Evolutionary conservation across 192 early-diverging fungal species (phyloP).

Genomic region (Coemansia sp.): DNA sequence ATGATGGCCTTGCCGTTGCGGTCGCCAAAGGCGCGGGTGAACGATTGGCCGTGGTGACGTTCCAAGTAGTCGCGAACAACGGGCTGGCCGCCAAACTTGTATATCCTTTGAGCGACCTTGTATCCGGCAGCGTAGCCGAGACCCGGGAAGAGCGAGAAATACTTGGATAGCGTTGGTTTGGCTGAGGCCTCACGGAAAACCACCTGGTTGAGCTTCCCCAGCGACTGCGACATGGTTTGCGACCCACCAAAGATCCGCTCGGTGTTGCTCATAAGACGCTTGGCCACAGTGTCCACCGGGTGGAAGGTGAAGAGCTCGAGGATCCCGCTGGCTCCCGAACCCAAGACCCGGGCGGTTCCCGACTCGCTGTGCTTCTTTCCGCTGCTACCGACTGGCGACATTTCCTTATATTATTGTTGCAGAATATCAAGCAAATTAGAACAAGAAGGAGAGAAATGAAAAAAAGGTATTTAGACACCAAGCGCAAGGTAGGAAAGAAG

Average conservation of each 20-base stretch:
- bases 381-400: conserved; percentile 51
- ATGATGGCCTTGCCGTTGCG: conserved; percentile 92
- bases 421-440: not conserved
- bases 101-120: conserved; percentile 95
- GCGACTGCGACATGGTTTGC: conserved; percentile 62
- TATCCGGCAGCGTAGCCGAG: conserved; percentile 97
- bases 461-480: not conserved
- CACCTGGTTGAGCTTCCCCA: conserved; percentile 74
- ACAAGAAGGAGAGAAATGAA: not conserved
- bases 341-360: conserved; percentile 82
- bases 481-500: not conserved
- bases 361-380: conserved; percentile 80
- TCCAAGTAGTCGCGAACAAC: conserved; percentile 92
- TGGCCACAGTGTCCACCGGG: conserved; percentile 97
- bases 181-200: conserved; percentile 89
- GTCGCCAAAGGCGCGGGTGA: conserved; percentile 85
- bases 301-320: conserved; percentile 96
- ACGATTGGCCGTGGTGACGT: conserved; percentile 72
- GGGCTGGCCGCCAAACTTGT: conserved; percentile 99
- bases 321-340: conserved; percentile 88
- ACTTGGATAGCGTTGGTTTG: conserved; percentile 75
- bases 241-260: conserved; percentile 71
- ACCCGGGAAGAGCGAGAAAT: conserved; percentile 94
- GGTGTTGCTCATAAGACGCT: conserved; percentile 97
- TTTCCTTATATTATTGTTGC: conserved; percentile 3